Evolutionary conservation across 495 filamentous ascomycete genomes (phyloP).

Genomic region (Penicillium samsonianum): DNA sequence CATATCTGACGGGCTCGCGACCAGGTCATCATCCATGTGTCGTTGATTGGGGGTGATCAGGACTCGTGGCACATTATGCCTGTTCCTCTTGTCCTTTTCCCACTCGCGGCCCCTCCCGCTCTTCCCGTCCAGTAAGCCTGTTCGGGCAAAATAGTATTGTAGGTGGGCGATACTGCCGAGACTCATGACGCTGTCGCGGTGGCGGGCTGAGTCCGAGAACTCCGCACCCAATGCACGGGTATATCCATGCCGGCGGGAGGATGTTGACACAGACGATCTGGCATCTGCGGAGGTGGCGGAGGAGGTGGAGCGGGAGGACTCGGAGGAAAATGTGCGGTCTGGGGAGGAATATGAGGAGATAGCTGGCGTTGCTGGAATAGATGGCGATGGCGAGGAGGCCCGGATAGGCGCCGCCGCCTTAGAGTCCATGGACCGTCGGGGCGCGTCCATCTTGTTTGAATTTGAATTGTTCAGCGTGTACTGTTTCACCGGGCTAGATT

Average conservation of each 20-base stretch:
- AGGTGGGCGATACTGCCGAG: constrained; percentile 95
- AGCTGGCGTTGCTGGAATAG: constrained; percentile 60
- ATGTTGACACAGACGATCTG: constrained; percentile 57
- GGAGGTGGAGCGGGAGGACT: constrained; percentile 69
- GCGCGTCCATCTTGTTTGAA: constrained; percentile 35
- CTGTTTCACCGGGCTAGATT: neutral
- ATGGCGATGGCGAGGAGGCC: constrained; percentile 61
- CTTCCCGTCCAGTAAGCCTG: constrained; percentile 90
- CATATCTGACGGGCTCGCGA: constrained; percentile 56
- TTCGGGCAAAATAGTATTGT: constrained; percentile 97
- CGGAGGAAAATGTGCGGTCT: constrained; percentile 73
- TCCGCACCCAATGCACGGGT: constrained; percentile 87
- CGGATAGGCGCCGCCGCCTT: constrained; percentile 32
- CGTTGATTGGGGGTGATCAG: constrained; percentile 47
- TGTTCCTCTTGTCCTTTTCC: constrained; percentile 49
- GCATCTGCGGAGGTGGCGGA: constrained; percentile 59
- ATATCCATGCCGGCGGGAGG: constrained; percentile 72
- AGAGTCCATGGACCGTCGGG: constrained; percentile 26
- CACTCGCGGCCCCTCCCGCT: constrained; percentile 78
- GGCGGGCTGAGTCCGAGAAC: constrained; percentile 86
- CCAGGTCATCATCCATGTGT: constrained; percentile 46
- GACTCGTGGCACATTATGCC: constrained; percentile 41
- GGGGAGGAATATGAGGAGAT: constrained; percentile 63
- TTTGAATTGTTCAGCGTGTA: neutral
- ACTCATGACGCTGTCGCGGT: constrained; percentile 91